A percentile compares a stretch with the other conserved stretches of the same genome.
Conservation (phyloP, 768 basidiomycete genomes). For the Tricholoma furcatifolium region DNA sequence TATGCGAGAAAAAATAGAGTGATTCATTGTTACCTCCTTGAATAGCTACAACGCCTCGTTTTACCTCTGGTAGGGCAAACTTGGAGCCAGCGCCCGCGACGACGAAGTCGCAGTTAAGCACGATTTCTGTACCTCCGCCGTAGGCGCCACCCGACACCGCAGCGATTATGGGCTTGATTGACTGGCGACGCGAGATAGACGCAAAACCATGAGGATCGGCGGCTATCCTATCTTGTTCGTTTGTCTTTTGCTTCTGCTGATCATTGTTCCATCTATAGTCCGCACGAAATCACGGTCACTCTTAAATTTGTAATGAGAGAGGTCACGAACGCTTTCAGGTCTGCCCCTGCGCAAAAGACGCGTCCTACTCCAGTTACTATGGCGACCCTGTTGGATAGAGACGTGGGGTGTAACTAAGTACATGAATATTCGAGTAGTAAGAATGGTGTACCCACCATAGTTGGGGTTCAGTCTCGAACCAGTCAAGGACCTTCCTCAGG, state of each 20-base stretch:
- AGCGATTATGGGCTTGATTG: conserved; percentile 74
- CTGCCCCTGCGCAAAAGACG: conserved; percentile 78
- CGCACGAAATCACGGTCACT: background rate
- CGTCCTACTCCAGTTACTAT: conserved; percentile 74
- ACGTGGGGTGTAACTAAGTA: conserved; percentile 4
- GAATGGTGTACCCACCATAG: conserved; percentile 58
- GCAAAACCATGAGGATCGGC: conserved; percentile 62
- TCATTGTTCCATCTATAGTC: conserved; percentile 56
- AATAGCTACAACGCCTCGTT: conserved; percentile 69
- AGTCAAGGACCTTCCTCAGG: conserved; percentile 52
- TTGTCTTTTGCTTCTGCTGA: conserved; percentile 41
- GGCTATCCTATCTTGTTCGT: conserved; percentile 42
- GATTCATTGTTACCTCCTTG: conserved; percentile 58
- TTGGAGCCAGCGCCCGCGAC: conserved; percentile 63
- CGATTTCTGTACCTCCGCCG: conserved; percentile 65
- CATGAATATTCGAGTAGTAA: background rate
- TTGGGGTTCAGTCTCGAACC: conserved; percentile 71
- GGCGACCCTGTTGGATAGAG: conserved; percentile 52
- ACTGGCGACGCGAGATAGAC: conserved; percentile 66
- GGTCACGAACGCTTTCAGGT: conserved; percentile 63
- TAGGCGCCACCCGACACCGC: conserved; percentile 76
- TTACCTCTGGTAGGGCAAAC: conserved; percentile 78
- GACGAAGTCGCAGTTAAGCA: conserved; percentile 78
- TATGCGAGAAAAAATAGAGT: background rate
- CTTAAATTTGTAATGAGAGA: conserved; percentile 1